These are phyloP conservation scores for Synchytrium microbalum DNA, from an alignment of 371 early-diverging fungal species.

Conservation along the genomic window DNA sequence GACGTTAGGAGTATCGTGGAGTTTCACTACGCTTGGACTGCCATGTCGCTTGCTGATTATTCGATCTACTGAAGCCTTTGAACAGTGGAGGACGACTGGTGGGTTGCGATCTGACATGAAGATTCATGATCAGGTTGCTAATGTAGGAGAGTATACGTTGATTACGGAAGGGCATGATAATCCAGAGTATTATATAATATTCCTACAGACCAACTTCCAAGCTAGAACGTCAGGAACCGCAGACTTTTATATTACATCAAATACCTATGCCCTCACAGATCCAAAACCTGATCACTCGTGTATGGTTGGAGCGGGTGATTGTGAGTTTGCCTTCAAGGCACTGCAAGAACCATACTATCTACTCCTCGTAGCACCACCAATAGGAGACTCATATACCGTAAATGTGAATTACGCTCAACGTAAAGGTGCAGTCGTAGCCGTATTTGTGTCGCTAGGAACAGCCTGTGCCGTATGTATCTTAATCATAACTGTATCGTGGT, in stretches of 20 bases:
- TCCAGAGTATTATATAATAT: not conserved
- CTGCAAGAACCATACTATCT: not conserved
- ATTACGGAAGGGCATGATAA: not conserved
- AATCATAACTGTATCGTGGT: not conserved
- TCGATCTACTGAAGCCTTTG: not conserved
- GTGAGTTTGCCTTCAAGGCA: not conserved
- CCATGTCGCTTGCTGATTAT: not conserved
- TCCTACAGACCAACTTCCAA: not conserved
- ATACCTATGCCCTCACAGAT: not conserved
- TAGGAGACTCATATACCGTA: not conserved
- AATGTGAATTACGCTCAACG: not conserved
- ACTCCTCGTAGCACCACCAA: not conserved
- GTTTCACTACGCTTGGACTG: not conserved
- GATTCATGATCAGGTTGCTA: not conserved
- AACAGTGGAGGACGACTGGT: not conserved
- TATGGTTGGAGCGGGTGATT: not conserved
- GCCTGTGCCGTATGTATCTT: not conserved
- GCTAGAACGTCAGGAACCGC: not conserved
- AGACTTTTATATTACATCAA: not conserved
- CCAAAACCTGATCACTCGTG: not conserved
- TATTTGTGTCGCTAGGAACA: not conserved
- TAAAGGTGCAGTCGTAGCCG: not conserved
- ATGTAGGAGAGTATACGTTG: not conserved
- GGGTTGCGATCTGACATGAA: not conserved
- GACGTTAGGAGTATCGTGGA: not conserved